A percentile compares a stretch with the other conserved stretches of the same genome.
Conservation (phyloP, 805 yeast species). For the Candida arabinofermentans region DNA sequence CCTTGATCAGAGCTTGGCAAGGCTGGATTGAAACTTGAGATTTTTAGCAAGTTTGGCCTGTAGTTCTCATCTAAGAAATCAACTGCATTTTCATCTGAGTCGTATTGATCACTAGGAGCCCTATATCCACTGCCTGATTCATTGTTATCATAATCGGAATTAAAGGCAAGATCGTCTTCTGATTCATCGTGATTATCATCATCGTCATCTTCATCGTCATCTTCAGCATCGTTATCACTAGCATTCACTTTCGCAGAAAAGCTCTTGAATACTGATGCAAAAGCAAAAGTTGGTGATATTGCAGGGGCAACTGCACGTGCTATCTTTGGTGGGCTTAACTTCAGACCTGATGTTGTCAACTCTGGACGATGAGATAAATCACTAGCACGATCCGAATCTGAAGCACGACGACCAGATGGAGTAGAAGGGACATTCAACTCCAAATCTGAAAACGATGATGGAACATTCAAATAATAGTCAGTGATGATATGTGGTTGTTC, state of each 20-base stretch:
- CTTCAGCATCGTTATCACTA: slow-evolving; percentile 14
- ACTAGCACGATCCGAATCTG: not conserved
- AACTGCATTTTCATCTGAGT: not conserved
- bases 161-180: slow-evolving; percentile 4
- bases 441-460: slow-evolving; percentile 4
- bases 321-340: slow-evolving; percentile 1
- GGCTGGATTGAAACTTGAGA: not conserved
- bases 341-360: not conserved
- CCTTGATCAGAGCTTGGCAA: not conserved
- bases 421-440: slow-evolving; percentile 1
- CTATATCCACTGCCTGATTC: slow-evolving; percentile 1
- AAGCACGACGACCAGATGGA: not conserved
- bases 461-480: slow-evolving; percentile 6
- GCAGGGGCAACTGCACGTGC: slow-evolving; percentile 1
- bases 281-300: slow-evolving; percentile 16
- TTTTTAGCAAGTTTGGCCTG: not conserved
- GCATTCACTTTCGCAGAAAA: slow-evolving; percentile 25
- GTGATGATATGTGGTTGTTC: slow-evolving; percentile 5
- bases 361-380: not conserved
- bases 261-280: slow-evolving; percentile 19
- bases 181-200: slow-evolving; percentile 5
- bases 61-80: not conserved
- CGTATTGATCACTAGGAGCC: not conserved
- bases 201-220: slow-evolving; percentile 7
- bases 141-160: slow-evolving; percentile 6